Base-by-base conservation (phyloP, 116 monocot species). In the Phalaenopsis hybrid region DNA sequence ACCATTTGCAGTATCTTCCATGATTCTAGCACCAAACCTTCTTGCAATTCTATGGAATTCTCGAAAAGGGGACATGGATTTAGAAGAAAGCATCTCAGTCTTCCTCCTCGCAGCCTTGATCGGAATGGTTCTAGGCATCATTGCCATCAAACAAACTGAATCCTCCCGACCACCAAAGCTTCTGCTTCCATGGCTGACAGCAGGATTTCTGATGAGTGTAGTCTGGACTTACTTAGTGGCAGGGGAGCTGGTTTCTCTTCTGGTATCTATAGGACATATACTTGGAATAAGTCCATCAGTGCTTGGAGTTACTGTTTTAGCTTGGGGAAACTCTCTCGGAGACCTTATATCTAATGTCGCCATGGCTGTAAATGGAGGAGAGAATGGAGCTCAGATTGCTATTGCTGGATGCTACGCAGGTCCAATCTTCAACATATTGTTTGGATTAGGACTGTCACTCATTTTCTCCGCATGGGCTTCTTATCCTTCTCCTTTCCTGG, bases 251-350 rank as follows among this genome's bases (percentile, higher is more conserved):
- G 75, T 75, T 45, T 75, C 75, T 21, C 46, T 75, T 46, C 75
- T 75, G 18, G 75, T 75, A 16, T 44, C 75, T 17, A 45, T 75
- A 16, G 75, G 75, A 4, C 43, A 75, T 45, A 46, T 75, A n/a
- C 45, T 75, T 9, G 46, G 20, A 75, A 33, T 75, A 44, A 17
- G 45, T 5, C 43, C 75, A 2, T 75, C 75, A 13, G 45, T 75
- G 44, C 75, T 75, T 1, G 75, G 75, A 46, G 75, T 75, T 18
- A 75, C 75, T 75, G 87, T 90, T 18, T 50, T 90, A 11, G 90
- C 90, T 0, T 90, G 90, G 90, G 89, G 89, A 49, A 87, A 89
- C 81, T 89, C 89, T 2, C 17, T 89, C 10, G 89, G 89, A 5
- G 89, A 89, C 75, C 77, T 89, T 20, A 85, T 83, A 2, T 81